A percentile compares a stretch with the other conserved stretches of the same genome.
Conservation (phyloP, 352 stramenopile species). For the Phytophthora crassamura region DNA sequence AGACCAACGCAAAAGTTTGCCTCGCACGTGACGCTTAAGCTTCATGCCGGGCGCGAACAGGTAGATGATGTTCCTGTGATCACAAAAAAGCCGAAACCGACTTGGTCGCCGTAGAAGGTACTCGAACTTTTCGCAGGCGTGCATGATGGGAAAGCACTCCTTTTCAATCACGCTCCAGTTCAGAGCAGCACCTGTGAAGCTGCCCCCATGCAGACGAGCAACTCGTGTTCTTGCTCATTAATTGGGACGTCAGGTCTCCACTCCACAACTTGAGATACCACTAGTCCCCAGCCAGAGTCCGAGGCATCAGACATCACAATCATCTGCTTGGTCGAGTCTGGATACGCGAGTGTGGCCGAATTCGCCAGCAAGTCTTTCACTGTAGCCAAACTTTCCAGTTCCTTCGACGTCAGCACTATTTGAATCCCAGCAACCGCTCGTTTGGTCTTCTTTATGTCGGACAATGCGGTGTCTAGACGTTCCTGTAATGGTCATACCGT, state of each 20-base stretch:
- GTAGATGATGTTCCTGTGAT: slow-evolving; percentile 21
- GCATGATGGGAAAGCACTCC: slow-evolving; percentile 10
- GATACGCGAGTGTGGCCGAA: neutral
- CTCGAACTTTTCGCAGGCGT: slow-evolving; percentile 3
- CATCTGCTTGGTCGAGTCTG: neutral
- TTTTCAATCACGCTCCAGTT: slow-evolving; percentile 26
- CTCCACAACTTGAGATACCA: neutral
- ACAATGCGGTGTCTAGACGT: too few relatives aligned
- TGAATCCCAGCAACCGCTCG: slow-evolving; percentile 7
- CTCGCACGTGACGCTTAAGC: slow-evolving; percentile 3
- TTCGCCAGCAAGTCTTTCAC: neutral
- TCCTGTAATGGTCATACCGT: too few relatives aligned
- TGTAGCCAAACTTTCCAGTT: neutral
- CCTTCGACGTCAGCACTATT: neutral
- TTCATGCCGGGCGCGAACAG: neutral
- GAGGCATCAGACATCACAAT: neutral
- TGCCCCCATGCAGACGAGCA: slow-evolving; percentile 15
- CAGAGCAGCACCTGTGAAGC: too few relatives aligned
- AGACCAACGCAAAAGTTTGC: slow-evolving; percentile 14
- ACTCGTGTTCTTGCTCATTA: slow-evolving; percentile 9
- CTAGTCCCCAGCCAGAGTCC: neutral
- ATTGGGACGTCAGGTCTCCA: slow-evolving; percentile 1
- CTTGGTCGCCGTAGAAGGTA: slow-evolving; percentile 11
- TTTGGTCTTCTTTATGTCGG: slow-evolving; percentile 13
- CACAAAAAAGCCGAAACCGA: slow-evolving; percentile 10